Evolutionary conservation across 176 grass and related monocot genomes (phyloP).

Genomic region (Miscanthus lutarioriparius): DNA sequence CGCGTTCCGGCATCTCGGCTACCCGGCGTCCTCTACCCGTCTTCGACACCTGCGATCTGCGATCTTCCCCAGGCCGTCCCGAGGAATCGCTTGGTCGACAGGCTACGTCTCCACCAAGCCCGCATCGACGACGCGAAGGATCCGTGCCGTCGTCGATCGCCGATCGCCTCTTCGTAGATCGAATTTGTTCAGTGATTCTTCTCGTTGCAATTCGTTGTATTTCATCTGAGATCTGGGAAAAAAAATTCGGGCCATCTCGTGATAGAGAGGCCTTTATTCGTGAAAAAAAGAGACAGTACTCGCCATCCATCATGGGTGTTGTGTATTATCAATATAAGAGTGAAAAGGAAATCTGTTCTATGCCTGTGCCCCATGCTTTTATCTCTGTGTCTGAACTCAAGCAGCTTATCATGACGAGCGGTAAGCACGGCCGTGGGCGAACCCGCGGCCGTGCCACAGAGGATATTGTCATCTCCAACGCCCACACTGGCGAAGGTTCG

Average conservation of each 20-base stretch:
- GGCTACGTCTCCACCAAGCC: not conserved
- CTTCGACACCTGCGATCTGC: not conserved
- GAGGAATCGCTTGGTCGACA: not conserved
- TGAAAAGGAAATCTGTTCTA: slow-evolving; percentile 51
- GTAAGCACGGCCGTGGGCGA: slow-evolving; percentile 36
- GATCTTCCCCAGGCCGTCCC: not conserved
- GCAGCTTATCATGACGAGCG: slow-evolving; percentile 42
- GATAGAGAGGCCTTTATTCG: slow-evolving; percentile 5
- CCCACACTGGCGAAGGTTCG: slow-evolving; percentile 64
- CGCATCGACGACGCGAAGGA: not conserved
- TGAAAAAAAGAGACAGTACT: not conserved
- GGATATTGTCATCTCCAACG: slow-evolving; percentile 49
- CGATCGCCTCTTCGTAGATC: slow-evolving; percentile 15
- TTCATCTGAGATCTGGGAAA: not conserved
- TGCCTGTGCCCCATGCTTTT: slow-evolving; percentile 41
- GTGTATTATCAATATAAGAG: slow-evolving; percentile 76
- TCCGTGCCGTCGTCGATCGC: not conserved
- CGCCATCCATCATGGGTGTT: slow-evolving; percentile 44
- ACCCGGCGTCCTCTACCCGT: not conserved
- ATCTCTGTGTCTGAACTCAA: slow-evolving; percentile 57
- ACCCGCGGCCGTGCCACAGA: slow-evolving; percentile 45
- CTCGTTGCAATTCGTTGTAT: slow-evolving; percentile 32
- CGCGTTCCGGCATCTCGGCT: not conserved
- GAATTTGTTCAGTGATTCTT: slow-evolving; percentile 26
- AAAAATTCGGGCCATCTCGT: slow-evolving; percentile 17